Base-by-base conservation (phyloP, 2,329 filamentous ascomycete species). In the Sporothrix pallida region DNA sequence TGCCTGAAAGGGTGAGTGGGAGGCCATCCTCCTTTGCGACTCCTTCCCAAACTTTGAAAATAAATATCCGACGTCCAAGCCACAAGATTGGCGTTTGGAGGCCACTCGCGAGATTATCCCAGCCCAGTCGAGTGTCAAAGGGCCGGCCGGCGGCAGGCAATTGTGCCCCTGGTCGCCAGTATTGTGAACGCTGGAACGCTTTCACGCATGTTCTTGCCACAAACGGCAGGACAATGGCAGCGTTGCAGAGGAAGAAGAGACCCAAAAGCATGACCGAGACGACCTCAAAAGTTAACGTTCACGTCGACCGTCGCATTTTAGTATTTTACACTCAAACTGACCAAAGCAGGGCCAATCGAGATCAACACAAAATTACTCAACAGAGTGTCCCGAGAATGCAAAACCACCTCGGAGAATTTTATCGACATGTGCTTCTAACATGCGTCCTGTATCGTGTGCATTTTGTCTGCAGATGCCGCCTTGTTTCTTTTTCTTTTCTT, bases 91-190 rank as follows among this genome's bases (percentile, higher is more conserved):
- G 56, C 15, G 31, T 37, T 37, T 37, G 31, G 31, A 6, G 31
- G 31, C 31, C 31, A 37, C 31, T 37, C 4, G 31, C 4, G 31
- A 58, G 56, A 58, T 58, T 58, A 13, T 13, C 48, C 23, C 56
- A 58, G 56, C 56, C 56, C 52, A 56, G 48, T 15, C 6, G 23
- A 52, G n/a, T 5, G 31, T 37, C 31, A 37, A 37, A 6, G 6
- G 52, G 52, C 52, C n/a, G 56, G 8, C 31, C 13, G 26, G 56
- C 56, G 56, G 56, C 56, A 58, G 56, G 56, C 56, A 58, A 31
- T 58, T 58, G 6, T 52, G 48, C 50, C 50, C 20, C 17, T 50
- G 9, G 13, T 50, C 4, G 17, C 17, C 8, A 15, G 3, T 20
- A n/a, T 54, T 7, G 2, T n/a, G 9, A 54, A 54, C 50, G 50